Evolutionary conservation across 208 protist species (phyloP).

Genomic region (Strigomonas culicis): DNA sequence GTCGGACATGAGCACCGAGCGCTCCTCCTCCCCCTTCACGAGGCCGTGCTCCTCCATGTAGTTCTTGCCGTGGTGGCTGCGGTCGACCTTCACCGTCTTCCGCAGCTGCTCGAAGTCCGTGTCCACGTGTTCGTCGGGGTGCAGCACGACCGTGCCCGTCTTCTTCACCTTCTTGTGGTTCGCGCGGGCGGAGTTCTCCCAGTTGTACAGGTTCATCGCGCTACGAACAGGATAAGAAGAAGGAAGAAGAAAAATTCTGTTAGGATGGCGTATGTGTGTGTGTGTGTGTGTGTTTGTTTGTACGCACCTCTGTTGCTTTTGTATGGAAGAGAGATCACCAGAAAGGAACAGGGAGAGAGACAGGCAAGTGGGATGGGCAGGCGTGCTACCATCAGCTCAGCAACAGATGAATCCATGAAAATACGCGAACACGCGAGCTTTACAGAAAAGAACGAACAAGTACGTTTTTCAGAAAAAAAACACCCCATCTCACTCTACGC

Average conservation of each 20-base stretch:
- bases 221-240: no score
- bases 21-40: constrained; percentile 11
- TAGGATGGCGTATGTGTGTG: background rate
- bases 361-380: no score
- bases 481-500: no score
- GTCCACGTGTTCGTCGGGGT: constrained; percentile 64
- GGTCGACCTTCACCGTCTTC: constrained; percentile 43
- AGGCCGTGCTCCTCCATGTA: constrained; percentile 10
- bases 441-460: no score
- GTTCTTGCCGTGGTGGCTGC: constrained; percentile 20
- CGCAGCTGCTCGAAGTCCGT: constrained; percentile 60
- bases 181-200: constrained; percentile 52
- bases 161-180: constrained; percentile 73
- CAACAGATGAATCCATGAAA: no score
- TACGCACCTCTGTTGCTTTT: no score
- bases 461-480: no score
- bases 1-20: constrained; percentile 62
- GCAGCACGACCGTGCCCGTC: constrained; percentile 86
- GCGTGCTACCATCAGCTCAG: no score
- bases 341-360: no score
- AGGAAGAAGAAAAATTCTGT: no score
- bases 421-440: no score
- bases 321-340: no score
- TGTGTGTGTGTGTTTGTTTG: background rate
- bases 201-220: constrained; percentile 73